Conservation (phyloP, 139 green algal genomes). For the Pleodorina starrii region DNA sequence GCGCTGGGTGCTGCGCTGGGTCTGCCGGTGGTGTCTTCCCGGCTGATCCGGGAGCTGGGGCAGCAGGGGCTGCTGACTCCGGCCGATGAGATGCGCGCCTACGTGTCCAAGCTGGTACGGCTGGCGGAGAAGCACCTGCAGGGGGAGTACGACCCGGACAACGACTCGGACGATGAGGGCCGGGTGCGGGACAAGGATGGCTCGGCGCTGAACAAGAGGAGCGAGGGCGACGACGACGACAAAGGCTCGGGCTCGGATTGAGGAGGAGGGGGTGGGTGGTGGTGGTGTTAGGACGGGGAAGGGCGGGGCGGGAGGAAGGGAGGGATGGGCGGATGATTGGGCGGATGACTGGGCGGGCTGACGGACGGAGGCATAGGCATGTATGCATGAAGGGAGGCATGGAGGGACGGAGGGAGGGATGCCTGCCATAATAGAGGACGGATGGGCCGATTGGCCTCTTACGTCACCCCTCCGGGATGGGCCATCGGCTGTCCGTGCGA, state of each 20-base stretch:
- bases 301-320: not conserved
- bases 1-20: not conserved
- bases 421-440: no score
- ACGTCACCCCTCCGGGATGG: no score
- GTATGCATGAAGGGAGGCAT: no score
- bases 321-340: not conserved
- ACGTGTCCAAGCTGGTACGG: not conserved
- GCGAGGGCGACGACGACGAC: no score
- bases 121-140: not conserved
- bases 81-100: constrained; percentile 22
- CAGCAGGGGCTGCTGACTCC: constrained; percentile 1
- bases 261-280: not conserved
- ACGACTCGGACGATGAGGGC: not conserved
- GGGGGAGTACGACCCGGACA: not conserved
- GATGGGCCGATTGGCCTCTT: no score
- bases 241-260: not conserved
- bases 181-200: not conserved
- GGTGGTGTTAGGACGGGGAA: not conserved
- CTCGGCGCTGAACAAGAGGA: no score
- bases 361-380: not conserved
- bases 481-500: no score
- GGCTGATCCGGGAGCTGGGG: constrained; percentile 3
- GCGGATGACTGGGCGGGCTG: not conserved
- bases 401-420: no score
- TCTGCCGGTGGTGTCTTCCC: constrained; percentile 22